Conservation (phyloP, 73 alveolate genomes). For the Paramecium octaurelia region DNA sequence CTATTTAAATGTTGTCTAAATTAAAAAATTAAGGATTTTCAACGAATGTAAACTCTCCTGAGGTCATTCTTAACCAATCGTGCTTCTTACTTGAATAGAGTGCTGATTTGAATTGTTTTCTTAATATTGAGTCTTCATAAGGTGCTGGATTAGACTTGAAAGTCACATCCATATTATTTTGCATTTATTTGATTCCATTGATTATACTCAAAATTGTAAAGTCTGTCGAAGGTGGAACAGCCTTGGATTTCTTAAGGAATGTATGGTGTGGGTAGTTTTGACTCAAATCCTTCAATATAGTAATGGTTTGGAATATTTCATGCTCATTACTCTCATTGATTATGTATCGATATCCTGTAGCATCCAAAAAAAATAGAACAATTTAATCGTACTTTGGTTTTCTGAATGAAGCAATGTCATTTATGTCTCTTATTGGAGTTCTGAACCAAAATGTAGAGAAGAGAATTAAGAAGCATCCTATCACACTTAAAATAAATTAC, state of each 20-base stretch:
- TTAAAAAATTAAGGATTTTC: slow-evolving; percentile 1
- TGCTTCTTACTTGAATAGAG: neutral
- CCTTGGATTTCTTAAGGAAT: neutral
- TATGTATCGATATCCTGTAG: slow-evolving; percentile 39
- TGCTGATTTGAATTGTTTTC: neutral
- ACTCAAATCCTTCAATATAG: neutral
- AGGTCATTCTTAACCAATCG: slow-evolving; percentile 39
- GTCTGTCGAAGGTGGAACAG: slow-evolving; percentile 39
- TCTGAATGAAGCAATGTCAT: neutral
- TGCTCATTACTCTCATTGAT: neutral
- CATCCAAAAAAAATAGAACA: slow-evolving; percentile 20
- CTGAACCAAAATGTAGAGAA: slow-evolving; percentile 2
- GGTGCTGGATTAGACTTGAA: slow-evolving; percentile 3
- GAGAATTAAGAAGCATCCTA: neutral
- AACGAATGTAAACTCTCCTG: neutral
- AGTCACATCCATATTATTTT: neutral
- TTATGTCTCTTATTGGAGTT: neutral
- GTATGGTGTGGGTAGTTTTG: neutral
- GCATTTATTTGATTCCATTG: slow-evolving; percentile 11
- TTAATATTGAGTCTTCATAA: neutral
- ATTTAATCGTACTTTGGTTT: neutral
- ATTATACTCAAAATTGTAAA: slow-evolving; percentile 20
- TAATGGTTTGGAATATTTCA: neutral
- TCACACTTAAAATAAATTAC: neutral
- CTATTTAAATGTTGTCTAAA: neutral